Conservation (phyloP, 2,329 filamentous ascomycete species). For the Aspergillus viridinutans region DNA sequence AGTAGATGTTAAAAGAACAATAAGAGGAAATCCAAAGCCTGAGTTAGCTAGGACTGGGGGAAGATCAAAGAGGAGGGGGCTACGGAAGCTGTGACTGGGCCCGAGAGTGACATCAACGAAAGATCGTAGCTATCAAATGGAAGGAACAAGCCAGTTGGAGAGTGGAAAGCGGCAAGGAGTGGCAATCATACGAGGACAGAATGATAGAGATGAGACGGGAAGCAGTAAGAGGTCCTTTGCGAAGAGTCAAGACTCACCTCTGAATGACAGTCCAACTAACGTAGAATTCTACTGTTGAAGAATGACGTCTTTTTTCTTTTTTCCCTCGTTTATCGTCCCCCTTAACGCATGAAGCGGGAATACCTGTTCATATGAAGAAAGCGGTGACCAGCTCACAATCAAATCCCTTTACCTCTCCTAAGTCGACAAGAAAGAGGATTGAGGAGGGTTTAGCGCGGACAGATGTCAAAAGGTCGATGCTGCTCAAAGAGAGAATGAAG, state of each 20-base stretch:
- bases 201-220: background rate
- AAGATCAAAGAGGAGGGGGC: slow-evolving; percentile 7
- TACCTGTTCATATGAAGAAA: slow-evolving; percentile 7
- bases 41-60: background rate
- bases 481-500: slow-evolving; percentile 7
- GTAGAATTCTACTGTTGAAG: slow-evolving; percentile 4
- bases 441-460: background rate
- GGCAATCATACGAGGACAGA: background rate
- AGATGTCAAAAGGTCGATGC: background rate
- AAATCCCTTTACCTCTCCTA: background rate
- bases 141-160: background rate
- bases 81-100: slow-evolving; percentile 21
- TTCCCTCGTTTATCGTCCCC: slow-evolving; percentile 6
- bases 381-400: slow-evolving; percentile 5
- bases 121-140: slow-evolving; percentile 10
- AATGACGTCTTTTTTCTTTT: slow-evolving; percentile 13
- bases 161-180: slow-evolving; percentile 4
- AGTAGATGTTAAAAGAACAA: too few species aligned
- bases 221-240: background rate
- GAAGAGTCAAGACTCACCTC: slow-evolving; percentile 8
- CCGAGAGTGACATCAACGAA: slow-evolving; percentile 9
- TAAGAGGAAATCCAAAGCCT: background rate
- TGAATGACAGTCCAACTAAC: slow-evolving; percentile 10
- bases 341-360: slow-evolving; percentile 15
- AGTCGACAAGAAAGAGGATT: background rate